Conservation (phyloP, 257 asterid genomes). For the Coffea eugenioides region DNA sequence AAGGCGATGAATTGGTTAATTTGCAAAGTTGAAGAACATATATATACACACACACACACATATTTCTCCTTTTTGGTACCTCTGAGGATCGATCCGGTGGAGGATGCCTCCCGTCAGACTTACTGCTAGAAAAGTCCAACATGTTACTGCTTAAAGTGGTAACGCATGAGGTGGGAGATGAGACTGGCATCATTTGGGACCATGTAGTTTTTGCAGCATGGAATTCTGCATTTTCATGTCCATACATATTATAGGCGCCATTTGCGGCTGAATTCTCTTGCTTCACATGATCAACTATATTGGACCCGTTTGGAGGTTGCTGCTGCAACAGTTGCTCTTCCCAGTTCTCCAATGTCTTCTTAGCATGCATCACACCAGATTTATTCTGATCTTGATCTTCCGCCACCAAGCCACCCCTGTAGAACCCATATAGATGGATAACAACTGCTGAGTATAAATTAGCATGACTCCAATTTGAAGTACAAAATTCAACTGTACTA, state of each 20-base stretch:
- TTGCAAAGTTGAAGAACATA: background rate
- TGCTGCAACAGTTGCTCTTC: slow-evolving; percentile 44
- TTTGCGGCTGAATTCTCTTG: slow-evolving; percentile 25
- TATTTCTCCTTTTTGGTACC: slow-evolving; percentile 26
- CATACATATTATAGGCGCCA: slow-evolving; percentile 10
- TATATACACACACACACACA: too few relatives aligned
- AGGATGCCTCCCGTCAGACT: slow-evolving; percentile 34
- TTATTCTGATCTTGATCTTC: slow-evolving; percentile 45
- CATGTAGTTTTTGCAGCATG: slow-evolving; percentile 32
- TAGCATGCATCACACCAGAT: slow-evolving; percentile 25
- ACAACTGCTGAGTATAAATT: background rate
- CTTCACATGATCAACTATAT: slow-evolving; percentile 23
- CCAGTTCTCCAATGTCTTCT: slow-evolving; percentile 49
- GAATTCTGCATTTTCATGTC: slow-evolving; percentile 31
- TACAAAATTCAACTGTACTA: background rate
- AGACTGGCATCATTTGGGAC: slow-evolving; percentile 42
- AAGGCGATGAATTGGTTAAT: background rate
- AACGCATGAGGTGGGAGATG: slow-evolving; percentile 58
- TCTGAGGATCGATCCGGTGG: slow-evolving; percentile 54
- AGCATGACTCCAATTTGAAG: background rate
- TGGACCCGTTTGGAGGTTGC: slow-evolving; percentile 9
- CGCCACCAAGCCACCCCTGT: slow-evolving; percentile 58
- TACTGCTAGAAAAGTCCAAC: slow-evolving; percentile 48
- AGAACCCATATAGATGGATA: background rate
- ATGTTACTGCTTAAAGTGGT: slow-evolving; percentile 46